Evolutionary conservation across 2,329 filamentous ascomycete genomes (phyloP), one percentile per base, ranked within the genome.

Genomic region (Trichoderma hamatum): DNA sequence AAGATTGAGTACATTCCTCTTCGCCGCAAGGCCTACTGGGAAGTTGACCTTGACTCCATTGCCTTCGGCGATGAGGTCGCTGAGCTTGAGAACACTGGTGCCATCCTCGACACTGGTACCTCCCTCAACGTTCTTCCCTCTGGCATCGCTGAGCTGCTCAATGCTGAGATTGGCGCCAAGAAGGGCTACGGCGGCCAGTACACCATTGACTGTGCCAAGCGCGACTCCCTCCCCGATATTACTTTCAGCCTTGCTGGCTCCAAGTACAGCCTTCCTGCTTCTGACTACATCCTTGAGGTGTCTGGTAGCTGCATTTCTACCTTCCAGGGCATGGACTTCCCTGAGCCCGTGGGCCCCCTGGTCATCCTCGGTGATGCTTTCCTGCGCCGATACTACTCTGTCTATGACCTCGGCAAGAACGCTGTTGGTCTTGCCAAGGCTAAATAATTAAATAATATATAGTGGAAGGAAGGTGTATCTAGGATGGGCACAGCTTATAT

Each of bases 11-110:
- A 94, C 81, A 93, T 99, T 74, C 96, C 96, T 67, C 89, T 99
- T 75, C 93, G 96, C 81, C 93, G 96, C 80, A 98, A 98, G 91
- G 96, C 96, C 61, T 99, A 99, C 88, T 99, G 96, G 96, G 96
- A 99, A 87, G 95, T 99, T 68, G 94, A 98, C 77, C 90, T 99
- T 71, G 91, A 98, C 77, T 87, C 93, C 72, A 96, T 99, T 83
- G 89, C 91, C 68, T 93, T 97, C 73, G 96, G 96, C 75, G 87
- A 94, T 65, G 88, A 92, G 78, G 90, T 89, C 73, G 94, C 94
- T 71, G 92, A 97, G 81, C 90, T 98, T 73, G 95, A 98, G 73
- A 89, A 93, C 86, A 97, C 94, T 70, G 96, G 96, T 83, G 93
- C 94, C 76, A 97, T 99, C 73, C 92, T 99, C 71, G 96, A 99